These are phyloP conservation scores for Tephrocybe sp. DNA, from an alignment of 768 basidiomycete genomes.

Conservation along the genomic window DNA sequence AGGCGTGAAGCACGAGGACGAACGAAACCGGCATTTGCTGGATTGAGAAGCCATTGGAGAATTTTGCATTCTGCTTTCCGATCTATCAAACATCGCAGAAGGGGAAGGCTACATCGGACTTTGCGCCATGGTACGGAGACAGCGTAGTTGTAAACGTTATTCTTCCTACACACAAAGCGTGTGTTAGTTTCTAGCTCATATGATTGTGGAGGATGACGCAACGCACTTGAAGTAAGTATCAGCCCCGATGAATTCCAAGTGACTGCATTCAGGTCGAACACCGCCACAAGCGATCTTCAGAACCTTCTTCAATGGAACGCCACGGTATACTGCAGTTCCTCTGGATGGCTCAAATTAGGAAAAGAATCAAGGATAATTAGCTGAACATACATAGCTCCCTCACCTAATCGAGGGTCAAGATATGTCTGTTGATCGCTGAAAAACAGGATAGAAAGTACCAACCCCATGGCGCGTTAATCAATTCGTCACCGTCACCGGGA, in stretches of 20 bases:
- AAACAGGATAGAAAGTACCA: conserved; percentile 3
- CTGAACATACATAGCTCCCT: conserved; percentile 45
- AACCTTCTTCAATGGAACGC: conserved; percentile 52
- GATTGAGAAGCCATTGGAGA: conserved; percentile 56
- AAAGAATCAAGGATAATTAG: background rate
- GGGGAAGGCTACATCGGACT: conserved; percentile 30
- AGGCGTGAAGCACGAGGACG: conserved; percentile 18
- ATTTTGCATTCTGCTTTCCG: conserved; percentile 51
- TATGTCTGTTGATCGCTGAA: background rate
- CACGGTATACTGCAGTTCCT: conserved; percentile 50
- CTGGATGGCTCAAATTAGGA: conserved; percentile 19
- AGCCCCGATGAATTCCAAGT: conserved; percentile 55
- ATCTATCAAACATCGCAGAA: conserved; percentile 26
- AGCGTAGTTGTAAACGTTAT: conserved; percentile 36
- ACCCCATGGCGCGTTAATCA: conserved; percentile 51
- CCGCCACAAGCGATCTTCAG: conserved; percentile 53
- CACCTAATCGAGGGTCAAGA: conserved; percentile 21
- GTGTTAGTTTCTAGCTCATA: background rate
- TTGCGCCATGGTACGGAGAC: conserved; percentile 51
- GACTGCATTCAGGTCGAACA: conserved; percentile 42
- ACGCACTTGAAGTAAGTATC: conserved; percentile 55
- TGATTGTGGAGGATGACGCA: background rate
- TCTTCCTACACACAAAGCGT: conserved; percentile 24
- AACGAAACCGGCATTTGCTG: conserved; percentile 59
- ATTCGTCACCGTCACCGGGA: conserved; percentile 53